These are phyloP conservation scores for Naganishia sp. DNA, from an alignment of 1,284 basidiomycete genomes.

Conservation along the genomic window DNA sequence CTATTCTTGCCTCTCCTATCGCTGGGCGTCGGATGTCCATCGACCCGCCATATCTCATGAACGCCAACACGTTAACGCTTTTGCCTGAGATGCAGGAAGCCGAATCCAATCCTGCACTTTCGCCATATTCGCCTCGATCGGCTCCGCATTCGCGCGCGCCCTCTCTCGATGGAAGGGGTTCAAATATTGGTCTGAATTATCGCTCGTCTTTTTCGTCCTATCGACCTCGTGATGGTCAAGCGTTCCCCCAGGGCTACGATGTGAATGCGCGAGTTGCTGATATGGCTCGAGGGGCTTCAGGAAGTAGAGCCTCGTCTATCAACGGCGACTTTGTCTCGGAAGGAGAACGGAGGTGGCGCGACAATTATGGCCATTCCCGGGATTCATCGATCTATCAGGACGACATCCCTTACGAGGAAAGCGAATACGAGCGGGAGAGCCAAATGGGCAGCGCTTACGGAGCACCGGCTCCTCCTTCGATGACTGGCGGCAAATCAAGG, in stretches of 20 bases:
- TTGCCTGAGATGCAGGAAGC: conserved; percentile 49
- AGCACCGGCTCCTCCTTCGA: background rate
- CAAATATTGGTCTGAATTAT: conserved; percentile 14
- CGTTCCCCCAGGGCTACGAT: conserved; percentile 31
- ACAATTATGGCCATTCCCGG: conserved; percentile 7
- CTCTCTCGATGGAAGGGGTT: conserved; percentile 33
- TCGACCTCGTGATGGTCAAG: conserved; percentile 31
- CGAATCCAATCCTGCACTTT: conserved; percentile 35
- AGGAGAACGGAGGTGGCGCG: conserved; percentile 3
- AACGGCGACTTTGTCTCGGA: conserved; percentile 24
- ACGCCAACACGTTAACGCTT: conserved; percentile 47
- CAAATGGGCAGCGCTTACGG: conserved; percentile 13
- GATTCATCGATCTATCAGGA: conserved; percentile 12
- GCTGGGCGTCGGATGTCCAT: conserved; percentile 37
- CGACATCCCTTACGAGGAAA: conserved; percentile 21
- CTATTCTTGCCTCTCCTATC: conserved; percentile 9
- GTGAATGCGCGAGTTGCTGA: conserved; percentile 19
- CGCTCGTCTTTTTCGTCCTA: conserved; percentile 29
- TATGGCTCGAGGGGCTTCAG: conserved; percentile 10
- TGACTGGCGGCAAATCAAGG: background rate
- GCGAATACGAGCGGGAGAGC: conserved; percentile 17
- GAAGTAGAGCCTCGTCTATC: conserved; percentile 19
- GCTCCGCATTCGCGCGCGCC: conserved; percentile 27
- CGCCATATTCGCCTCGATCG: conserved; percentile 20
- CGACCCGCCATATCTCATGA: conserved; percentile 46